These are phyloP conservation scores for Trichoderma breve DNA, from an alignment of 2,329 filamentous ascomycete genomes.

Conservation along the genomic window DNA sequence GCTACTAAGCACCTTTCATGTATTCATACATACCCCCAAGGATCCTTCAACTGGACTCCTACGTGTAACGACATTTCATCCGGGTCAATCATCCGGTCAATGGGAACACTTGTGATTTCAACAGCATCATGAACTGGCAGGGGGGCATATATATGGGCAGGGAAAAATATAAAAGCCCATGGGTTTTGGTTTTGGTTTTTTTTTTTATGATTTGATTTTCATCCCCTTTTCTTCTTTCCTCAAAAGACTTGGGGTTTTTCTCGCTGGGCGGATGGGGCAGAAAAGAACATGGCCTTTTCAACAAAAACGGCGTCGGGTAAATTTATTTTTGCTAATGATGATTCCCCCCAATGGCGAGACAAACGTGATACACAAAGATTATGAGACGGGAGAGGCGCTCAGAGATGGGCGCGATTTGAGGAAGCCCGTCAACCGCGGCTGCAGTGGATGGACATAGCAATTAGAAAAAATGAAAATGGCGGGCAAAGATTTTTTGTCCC, in stretches of 20 bases:
- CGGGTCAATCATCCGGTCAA: constrained; percentile 33
- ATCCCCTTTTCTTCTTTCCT: constrained; percentile 22
- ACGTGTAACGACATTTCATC: constrained; percentile 37
- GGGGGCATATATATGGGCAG: constrained; percentile 33
- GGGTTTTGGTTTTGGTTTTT: constrained; percentile 23
- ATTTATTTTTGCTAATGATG: constrained; percentile 37
- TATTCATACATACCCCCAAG: constrained; percentile 34
- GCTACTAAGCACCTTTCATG: constrained; percentile 41
- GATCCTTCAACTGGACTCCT: constrained; percentile 42
- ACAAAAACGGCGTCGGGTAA: constrained; percentile 39
- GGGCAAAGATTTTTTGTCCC: constrained; percentile 11
- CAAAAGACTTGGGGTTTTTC: constrained; percentile 26
- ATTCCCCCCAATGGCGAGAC: constrained; percentile 34
- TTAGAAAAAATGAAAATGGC: constrained; percentile 8
- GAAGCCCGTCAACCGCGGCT: constrained; percentile 46
- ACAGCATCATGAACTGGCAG: constrained; percentile 46
- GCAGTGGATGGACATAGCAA: constrained; percentile 26
- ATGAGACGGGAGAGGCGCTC: neutral
- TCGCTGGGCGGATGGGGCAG: constrained; percentile 32
- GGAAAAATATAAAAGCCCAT: constrained; percentile 30
- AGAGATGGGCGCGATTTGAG: constrained; percentile 9
- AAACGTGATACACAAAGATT: constrained; percentile 17
- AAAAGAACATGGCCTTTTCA: constrained; percentile 41
- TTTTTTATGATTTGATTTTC: neutral
- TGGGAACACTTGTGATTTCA: constrained; percentile 43